Conservation (phyloP, 2,329 filamentous ascomycete species). For the Cryphonectria japonica region DNA sequence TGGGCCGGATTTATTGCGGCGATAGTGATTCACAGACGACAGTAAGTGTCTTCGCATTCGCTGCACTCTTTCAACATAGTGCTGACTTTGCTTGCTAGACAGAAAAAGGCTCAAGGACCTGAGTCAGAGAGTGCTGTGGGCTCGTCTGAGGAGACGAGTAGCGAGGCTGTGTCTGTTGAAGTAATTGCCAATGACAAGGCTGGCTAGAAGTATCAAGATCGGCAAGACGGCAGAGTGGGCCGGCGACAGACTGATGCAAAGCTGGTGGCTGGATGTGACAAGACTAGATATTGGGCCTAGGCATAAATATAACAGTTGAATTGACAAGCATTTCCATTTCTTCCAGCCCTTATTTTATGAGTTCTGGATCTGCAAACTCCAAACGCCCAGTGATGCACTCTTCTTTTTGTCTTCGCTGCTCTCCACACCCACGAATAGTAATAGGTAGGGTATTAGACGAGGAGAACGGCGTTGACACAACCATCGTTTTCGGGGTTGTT, state of each 20-base stretch:
- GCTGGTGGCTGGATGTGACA: background rate
- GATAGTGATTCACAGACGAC: slow-evolving; percentile 40
- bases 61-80: background rate
- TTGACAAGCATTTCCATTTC: background rate
- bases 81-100: background rate
- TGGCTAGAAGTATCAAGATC: background rate
- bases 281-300: background rate
- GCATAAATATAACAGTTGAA: background rate
- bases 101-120: slow-evolving; percentile 12
- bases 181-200: slow-evolving; percentile 16
- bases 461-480: slow-evolving; percentile 38
- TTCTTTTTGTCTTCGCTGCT: background rate
- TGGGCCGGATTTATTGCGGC: slow-evolving; percentile 47
- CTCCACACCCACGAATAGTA: background rate
- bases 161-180: slow-evolving; percentile 17
- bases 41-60: slow-evolving; percentile 31
- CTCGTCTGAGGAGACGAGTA: slow-evolving; percentile 8
- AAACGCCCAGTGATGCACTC: slow-evolving; percentile 20
- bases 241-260: background rate
- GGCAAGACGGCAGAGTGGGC: too few species aligned
- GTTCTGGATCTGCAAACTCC: slow-evolving; percentile 10
- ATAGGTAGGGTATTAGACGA: slow-evolving; percentile 29
- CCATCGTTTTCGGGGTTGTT: slow-evolving; percentile 51
- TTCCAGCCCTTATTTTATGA: background rate
- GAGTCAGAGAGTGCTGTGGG: background rate